A percentile compares a stretch with the other conserved stretches of the same genome.
Evolutionary conservation across 2,329 filamentous ascomycete genomes (phyloP).

Genomic region (Aspergillus sp.): DNA sequence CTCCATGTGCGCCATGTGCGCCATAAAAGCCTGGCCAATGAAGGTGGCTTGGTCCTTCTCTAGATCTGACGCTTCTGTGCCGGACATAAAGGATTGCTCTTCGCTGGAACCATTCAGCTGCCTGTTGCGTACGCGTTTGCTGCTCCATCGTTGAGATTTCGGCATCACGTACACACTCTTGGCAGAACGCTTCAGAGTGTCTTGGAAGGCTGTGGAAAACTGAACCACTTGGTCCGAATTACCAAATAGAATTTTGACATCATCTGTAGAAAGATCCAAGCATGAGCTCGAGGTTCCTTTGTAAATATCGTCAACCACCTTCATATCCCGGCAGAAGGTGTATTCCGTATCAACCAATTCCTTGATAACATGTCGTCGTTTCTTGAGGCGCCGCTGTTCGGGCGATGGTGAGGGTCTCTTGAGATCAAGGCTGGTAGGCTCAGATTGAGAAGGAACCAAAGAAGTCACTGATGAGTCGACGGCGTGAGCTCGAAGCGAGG

Average conservation of each 20-base stretch:
- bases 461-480: conserved; percentile 33
- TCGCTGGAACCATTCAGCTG: conserved; percentile 22
- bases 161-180: conserved; percentile 69
- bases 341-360: conserved; percentile 91
- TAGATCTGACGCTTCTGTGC: conserved; percentile 36
- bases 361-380: conserved; percentile 78
- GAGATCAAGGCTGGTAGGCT: conserved; percentile 16
- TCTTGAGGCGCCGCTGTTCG: conserved; percentile 55
- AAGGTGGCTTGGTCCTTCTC: conserved; percentile 54
- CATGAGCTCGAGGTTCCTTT: conserved; percentile 83
- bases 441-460: conserved; percentile 24
- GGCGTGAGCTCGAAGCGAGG: conserved; percentile 26
- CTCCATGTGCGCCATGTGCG: conserved; percentile 54
- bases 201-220: conserved; percentile 75
- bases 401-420: conserved; percentile 28
- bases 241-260: conserved; percentile 83
- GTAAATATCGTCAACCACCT: conserved; percentile 95
- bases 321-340: conserved; percentile 89
- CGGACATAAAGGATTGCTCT: conserved; percentile 21
- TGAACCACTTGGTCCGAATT: conserved; percentile 86
- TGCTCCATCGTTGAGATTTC: conserved; percentile 47
- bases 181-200: conserved; percentile 72
- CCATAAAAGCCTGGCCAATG: conserved; percentile 54
- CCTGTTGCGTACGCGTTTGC: conserved; percentile 43
- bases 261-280: conserved; percentile 70